Percentiles rank a stretch among this genome's conserved stretches.
Conservation (phyloP, 2,329 filamentous ascomycete genomes). For the Cordyceps militaris region DNA sequence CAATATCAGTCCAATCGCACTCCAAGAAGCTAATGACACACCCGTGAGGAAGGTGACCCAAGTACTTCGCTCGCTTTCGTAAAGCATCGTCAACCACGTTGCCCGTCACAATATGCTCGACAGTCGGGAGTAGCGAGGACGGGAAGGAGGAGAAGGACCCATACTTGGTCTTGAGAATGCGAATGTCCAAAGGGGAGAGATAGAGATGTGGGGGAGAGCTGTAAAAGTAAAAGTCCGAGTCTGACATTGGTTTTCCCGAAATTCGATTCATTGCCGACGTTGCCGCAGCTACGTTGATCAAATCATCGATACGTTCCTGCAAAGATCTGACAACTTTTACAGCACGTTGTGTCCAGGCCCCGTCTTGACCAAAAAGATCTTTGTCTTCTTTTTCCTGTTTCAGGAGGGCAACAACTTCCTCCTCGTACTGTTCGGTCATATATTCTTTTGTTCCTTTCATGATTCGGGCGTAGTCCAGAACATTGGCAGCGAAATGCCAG, state of each 20-base stretch:
- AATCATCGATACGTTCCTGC: constrained; percentile 61
- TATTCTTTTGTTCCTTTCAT: constrained; percentile 93
- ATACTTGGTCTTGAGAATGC: constrained; percentile 84
- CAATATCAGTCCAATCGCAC: constrained; percentile 91
- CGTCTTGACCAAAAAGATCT: constrained; percentile 82
- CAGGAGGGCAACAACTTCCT: constrained; percentile 67
- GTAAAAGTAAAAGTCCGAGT: constrained; percentile 74
- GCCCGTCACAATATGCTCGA: constrained; percentile 83
- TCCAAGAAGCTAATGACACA: constrained; percentile 87
- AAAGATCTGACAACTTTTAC: constrained; percentile 65
- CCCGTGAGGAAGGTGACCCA: constrained; percentile 80
- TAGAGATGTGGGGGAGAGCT: constrained; percentile 83
- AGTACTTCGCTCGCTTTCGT: constrained; percentile 77
- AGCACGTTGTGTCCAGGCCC: constrained; percentile 86
- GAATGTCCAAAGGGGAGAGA: constrained; percentile 82
- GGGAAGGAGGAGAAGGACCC: constrained; percentile 77
- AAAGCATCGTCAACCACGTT: constrained; percentile 82
- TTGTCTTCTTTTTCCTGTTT: constrained; percentile 83
- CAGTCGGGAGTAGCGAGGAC: constrained; percentile 74
- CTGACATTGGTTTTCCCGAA: constrained; percentile 23
- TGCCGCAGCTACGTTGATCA: constrained; percentile 24
- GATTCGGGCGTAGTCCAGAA: constrained; percentile 87
- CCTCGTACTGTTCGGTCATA: constrained; percentile 72
- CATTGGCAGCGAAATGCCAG: constrained; percentile 91
- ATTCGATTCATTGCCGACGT: constrained; percentile 17